phyloP scores from a whole-genome alignment of 2,329 filamentous ascomycete species.

The Fusarium tuaranense region DNA sequence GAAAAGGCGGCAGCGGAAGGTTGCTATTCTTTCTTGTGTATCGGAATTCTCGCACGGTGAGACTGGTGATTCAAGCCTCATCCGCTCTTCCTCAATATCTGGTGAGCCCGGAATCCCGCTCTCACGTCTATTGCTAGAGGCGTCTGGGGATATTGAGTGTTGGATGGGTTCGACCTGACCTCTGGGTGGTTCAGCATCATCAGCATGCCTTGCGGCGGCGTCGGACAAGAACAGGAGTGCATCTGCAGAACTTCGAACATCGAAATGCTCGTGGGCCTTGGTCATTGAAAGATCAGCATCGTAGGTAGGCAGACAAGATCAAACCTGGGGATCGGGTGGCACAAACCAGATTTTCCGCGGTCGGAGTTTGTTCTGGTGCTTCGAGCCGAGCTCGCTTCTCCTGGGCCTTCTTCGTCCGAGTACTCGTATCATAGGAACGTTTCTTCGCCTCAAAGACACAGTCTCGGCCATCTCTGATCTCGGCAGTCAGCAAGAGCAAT shows the following conservation, averaged over 20 bases:
- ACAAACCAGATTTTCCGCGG: neutral
- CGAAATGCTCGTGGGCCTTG: neutral
- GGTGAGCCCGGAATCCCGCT: too few relatives aligned
- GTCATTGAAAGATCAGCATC: neutral
- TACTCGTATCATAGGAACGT: constrained; percentile 1
- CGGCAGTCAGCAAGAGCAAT: neutral
- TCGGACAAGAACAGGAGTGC: constrained; percentile 6
- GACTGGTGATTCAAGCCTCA: neutral
- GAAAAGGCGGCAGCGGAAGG: constrained; percentile 11
- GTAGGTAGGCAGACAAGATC: neutral
- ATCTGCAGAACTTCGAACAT: constrained; percentile 4
- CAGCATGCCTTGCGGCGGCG: neutral
- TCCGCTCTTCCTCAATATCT: neutral
- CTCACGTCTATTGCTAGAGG: neutral
- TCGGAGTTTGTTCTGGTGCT: neutral
- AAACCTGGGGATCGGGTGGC: neutral
- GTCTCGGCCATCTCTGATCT: neutral
- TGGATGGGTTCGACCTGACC: neutral
- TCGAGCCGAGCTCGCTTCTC: neutral
- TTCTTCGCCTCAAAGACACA: constrained; percentile 4
- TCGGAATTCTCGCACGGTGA: neutral
- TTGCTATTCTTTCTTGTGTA: neutral
- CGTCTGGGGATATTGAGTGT: neutral
- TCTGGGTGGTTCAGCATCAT: neutral
- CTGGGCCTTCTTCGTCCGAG: neutral